These are phyloP conservation scores for Gymnopus androsaceus DNA, from an alignment of 1,284 basidiomycete species.

Conservation along the genomic window DNA sequence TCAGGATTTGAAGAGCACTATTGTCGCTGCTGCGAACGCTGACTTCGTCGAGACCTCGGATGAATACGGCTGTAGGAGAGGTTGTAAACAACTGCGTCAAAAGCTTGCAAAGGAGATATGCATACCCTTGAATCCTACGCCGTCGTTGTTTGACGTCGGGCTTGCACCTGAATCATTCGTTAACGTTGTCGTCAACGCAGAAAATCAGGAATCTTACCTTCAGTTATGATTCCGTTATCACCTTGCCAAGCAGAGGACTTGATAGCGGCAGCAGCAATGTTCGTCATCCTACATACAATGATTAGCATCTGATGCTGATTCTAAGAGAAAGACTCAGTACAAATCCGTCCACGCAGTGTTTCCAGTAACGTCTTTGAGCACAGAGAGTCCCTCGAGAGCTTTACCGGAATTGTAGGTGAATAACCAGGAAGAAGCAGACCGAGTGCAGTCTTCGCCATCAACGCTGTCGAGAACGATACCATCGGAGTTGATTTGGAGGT, in stretches of 20 bases:
- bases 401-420: slow-evolving; percentile 59
- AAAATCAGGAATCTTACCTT: too few relatives aligned
- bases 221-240: slow-evolving; percentile 48
- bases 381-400: slow-evolving; percentile 48
- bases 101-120: neutral
- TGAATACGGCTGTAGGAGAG: slow-evolving; percentile 39
- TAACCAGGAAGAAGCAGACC: slow-evolving; percentile 42
- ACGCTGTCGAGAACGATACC: slow-evolving; percentile 49
- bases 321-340: slow-evolving; percentile 30
- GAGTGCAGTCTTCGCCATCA: slow-evolving; percentile 43
- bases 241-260: slow-evolving; percentile 48
- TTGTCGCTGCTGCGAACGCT: slow-evolving; percentile 39
- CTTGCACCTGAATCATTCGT: too few relatives aligned
- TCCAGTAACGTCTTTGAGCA: slow-evolving; percentile 43
- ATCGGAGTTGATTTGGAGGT: slow-evolving; percentile 42
- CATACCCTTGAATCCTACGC: slow-evolving; percentile 51
- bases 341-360: slow-evolving; percentile 41
- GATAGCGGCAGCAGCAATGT: slow-evolving; percentile 38
- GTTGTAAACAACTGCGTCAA: neutral
- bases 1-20: slow-evolving; percentile 36
- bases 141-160: slow-evolving; percentile 41
- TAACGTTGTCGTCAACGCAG: too few relatives aligned
- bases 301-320: neutral
- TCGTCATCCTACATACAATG: slow-evolving; percentile 36
- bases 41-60: slow-evolving; percentile 47